A percentile compares a stretch with the other conserved stretches of the same genome.
Evolutionary conservation across 768 basidiomycete species (phyloP).

Genomic region (Boletus huronensis): DNA sequence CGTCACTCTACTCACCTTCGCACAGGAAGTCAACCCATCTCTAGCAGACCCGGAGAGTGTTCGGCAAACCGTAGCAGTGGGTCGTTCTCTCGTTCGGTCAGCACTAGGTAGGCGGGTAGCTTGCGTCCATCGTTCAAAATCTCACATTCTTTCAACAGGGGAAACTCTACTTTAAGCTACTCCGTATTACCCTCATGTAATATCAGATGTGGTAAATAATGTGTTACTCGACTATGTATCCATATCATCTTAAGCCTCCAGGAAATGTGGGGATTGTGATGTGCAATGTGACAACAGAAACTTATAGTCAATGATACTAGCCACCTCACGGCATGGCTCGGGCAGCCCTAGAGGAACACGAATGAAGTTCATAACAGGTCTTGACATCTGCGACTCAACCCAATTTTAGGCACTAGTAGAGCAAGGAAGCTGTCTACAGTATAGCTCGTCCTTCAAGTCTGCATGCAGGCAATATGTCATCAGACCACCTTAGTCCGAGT

Average conservation of each 20-base stretch:
- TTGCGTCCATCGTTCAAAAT: background rate
- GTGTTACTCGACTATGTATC: background rate
- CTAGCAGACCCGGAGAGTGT: slow-evolving; percentile 73
- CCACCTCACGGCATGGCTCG: no score
- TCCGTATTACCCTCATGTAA: background rate
- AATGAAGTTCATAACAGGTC: no score
- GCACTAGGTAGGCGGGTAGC: slow-evolving; percentile 61
- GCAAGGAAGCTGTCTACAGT: background rate
- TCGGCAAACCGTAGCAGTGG: slow-evolving; percentile 84
- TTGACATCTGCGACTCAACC: background rate
- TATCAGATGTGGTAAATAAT: slow-evolving; percentile 2
- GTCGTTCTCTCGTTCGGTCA: slow-evolving; percentile 79
- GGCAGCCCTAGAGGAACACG: no score
- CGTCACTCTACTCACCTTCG: slow-evolving; percentile 8
- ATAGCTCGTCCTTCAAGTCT: background rate
- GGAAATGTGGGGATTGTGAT: background rate
- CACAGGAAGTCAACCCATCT: slow-evolving; percentile 94
- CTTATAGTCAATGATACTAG: background rate
- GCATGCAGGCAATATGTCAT: background rate
- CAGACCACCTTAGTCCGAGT: background rate
- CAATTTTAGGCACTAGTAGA: background rate
- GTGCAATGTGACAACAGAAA: background rate
- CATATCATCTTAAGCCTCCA: background rate
- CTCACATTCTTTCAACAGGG: slow-evolving; percentile 23
- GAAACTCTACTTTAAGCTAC: slow-evolving; percentile 32